Evolutionary conservation across 192 early-diverging fungal species (phyloP).

Genomic region (Podila minutissima): DNA sequence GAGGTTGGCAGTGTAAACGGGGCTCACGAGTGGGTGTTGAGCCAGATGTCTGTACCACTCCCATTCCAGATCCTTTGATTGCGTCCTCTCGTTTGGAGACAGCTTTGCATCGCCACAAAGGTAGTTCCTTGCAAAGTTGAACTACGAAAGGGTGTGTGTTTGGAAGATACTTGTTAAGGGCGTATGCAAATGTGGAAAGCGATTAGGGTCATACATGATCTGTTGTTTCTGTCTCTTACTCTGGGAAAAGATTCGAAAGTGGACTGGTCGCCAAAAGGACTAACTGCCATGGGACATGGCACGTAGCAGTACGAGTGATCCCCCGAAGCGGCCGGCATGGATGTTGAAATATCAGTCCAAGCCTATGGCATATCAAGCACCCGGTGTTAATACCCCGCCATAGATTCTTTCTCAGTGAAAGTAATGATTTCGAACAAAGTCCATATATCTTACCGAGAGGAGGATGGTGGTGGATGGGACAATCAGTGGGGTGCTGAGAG

Average conservation of each 20-base stretch:
- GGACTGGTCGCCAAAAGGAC: constrained; percentile 18
- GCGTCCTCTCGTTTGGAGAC: constrained; percentile 26
- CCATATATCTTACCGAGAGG: constrained; percentile 24
- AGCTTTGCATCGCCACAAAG: constrained; percentile 31
- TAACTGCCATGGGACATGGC: constrained; percentile 41
- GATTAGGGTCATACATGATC: neutral
- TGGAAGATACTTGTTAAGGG: neutral
- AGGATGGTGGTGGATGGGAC: constrained; percentile 26
- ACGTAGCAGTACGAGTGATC: constrained; percentile 34
- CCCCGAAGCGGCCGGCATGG: constrained; percentile 33
- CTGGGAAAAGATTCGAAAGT: constrained; percentile 25
- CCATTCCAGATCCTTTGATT: constrained; percentile 26
- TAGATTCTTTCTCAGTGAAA: too few relatives aligned
- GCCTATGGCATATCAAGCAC: constrained; percentile 9
- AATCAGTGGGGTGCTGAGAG: constrained; percentile 1
- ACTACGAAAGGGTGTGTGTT: neutral
- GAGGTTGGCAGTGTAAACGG: constrained; percentile 31
- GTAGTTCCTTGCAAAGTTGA: constrained; percentile 38
- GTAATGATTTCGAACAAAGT: neutral
- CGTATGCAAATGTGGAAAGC: neutral
- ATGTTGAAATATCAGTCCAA: constrained; percentile 46
- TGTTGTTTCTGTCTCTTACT: neutral
- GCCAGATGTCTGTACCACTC: constrained; percentile 47
- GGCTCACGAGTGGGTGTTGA: constrained; percentile 36
- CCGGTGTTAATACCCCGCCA: neutral